These are phyloP conservation scores for Pythium grandisporangium DNA, from an alignment of 352 stramenopile species.

Conservation along the genomic window DNA sequence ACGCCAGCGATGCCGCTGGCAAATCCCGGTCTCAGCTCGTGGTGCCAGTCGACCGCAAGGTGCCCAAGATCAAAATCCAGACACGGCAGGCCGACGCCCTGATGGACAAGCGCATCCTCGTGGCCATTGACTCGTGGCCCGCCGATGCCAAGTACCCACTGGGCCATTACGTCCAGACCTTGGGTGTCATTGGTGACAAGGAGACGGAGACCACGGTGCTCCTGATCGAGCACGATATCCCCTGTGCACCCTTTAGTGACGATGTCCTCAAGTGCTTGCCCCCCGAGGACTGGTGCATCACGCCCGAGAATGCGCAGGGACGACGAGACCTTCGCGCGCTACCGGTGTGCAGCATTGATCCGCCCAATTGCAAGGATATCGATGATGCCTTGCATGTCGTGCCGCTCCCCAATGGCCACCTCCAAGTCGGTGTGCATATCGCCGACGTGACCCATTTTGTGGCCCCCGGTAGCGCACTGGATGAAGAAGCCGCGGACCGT, in stretches of 20 bases:
- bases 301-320: constrained; percentile 86
- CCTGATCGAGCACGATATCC: constrained; percentile 96
- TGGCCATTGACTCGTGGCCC: constrained; percentile 95
- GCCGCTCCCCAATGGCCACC: constrained; percentile 87
- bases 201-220: constrained; percentile 95
- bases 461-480: constrained; percentile 86
- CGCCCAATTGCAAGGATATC: constrained; percentile 94
- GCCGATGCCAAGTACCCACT: constrained; percentile 83
- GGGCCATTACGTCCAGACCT: constrained; percentile 94
- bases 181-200: constrained; percentile 95
- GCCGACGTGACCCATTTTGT: constrained; percentile 99
- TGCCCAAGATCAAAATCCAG: constrained; percentile 93
- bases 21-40: constrained; percentile 60
- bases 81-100: constrained; percentile 88
- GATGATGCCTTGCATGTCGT: constrained; percentile 97
- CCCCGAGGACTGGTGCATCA: constrained; percentile 93
- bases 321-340: constrained; percentile 90
- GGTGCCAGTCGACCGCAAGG: constrained; percentile 79
- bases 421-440: constrained; percentile 97
- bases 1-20: constrained; percentile 22
- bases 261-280: constrained; percentile 91
- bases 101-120: constrained; percentile 91
- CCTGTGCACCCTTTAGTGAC: constrained; percentile 72
- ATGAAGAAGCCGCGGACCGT: constrained; percentile 89
- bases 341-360: constrained; percentile 89